A percentile compares a stretch with the other conserved stretches of the same genome.
Conservation (phyloP, 2,329 filamentous ascomycete species). For the Fusarium keratoplasticum region DNA sequence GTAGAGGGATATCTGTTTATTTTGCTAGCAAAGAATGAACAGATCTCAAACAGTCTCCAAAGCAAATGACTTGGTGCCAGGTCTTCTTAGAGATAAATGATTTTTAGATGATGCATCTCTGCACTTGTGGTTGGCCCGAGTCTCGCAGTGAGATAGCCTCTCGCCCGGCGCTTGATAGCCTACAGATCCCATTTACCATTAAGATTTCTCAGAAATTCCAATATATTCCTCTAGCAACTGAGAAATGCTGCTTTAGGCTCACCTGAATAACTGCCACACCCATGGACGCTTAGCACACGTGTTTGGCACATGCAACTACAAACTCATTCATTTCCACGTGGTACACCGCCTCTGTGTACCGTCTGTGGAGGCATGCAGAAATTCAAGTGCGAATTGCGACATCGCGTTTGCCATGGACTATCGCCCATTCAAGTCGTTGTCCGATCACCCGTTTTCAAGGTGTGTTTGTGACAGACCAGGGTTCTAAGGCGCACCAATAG, state of each 20-base stretch:
- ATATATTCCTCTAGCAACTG: neutral
- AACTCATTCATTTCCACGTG: too few species aligned
- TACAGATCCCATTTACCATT: neutral
- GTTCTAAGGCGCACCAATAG: neutral
- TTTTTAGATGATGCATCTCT: neutral
- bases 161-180: neutral
- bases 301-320: neutral
- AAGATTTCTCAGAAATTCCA: neutral
- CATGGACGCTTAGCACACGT: neutral
- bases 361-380: neutral
- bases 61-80: rapidly evolving
- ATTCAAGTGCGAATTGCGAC: neutral
- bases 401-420: neutral
- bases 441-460: neutral
- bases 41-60: neutral
- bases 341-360: neutral
- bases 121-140: neutral
- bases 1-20: neutral
- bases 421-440: neutral
- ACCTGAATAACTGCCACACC: neutral
- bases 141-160: neutral
- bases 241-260: neutral
- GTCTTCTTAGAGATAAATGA: neutral
- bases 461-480: neutral
- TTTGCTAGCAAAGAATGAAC: too few species aligned